phyloP scores from a whole-genome alignment of 225 moss, liverwort and hornwort species.

The Polytrichum commune region DNA sequence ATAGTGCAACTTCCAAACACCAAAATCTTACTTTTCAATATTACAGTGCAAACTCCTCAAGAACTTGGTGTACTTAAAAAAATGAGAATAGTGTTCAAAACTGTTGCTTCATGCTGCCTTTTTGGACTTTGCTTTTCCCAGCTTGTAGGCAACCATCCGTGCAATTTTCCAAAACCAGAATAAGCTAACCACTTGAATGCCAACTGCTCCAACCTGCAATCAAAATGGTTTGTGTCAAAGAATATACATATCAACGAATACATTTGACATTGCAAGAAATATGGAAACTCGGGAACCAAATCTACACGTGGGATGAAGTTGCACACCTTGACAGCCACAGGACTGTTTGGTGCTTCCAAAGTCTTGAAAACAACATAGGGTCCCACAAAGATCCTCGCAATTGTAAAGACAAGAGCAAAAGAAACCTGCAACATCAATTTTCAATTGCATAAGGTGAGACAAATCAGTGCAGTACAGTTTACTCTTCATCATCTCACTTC shows the following conservation, averaged over 20 bases:
- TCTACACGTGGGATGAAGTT: not conserved
- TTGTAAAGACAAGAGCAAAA: slow-evolving; percentile 72
- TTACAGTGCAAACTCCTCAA: not conserved
- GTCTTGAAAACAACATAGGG: slow-evolving; percentile 64
- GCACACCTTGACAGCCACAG: slow-evolving; percentile 71
- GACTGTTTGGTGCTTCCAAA: slow-evolving; percentile 46
- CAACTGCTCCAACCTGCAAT: slow-evolving; percentile 76
- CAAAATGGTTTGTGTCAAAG: not conserved
- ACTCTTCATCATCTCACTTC: too few species aligned
- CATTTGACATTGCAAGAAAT: too few species aligned
- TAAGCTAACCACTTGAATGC: slow-evolving; percentile 89
- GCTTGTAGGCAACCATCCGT: slow-evolving; percentile 76
- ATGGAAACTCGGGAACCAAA: not conserved
- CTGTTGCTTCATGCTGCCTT: slow-evolving; percentile 31
- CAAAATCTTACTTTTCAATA: too few species aligned
- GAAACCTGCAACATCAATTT: slow-evolving; percentile 46
- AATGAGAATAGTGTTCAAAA: not conserved
- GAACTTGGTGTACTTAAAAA: not conserved
- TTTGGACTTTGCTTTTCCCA: slow-evolving; percentile 45
- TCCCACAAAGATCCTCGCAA: slow-evolving; percentile 76
- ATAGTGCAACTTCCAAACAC: too few species aligned
- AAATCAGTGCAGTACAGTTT: too few species aligned
- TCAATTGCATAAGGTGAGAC: too few species aligned
- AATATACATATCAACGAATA: too few species aligned
- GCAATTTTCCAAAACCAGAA: slow-evolving; percentile 97